phyloP scores from a whole-genome alignment of 208 protist species.

The Kentomonas sorsogonicus region DNA sequence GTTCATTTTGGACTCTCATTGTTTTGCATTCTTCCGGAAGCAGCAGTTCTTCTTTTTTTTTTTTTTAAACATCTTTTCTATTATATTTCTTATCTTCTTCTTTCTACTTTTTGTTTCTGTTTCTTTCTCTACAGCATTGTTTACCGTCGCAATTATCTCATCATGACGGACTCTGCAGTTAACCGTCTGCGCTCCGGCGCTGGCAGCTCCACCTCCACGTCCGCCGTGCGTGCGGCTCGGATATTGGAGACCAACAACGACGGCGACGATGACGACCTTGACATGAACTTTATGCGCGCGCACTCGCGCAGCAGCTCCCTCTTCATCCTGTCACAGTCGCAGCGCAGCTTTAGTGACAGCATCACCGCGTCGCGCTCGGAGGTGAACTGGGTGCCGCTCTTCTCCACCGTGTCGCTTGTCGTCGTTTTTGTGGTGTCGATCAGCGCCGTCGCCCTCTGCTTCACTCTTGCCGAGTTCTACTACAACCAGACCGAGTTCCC shows the following conservation, averaged over 20 bases:
- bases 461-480: constrained; percentile 58
- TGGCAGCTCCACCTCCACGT: neutral
- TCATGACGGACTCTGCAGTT: too few species aligned
- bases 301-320: neutral
- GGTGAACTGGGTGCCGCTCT: constrained; percentile 15
- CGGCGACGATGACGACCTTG: neutral
- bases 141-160: neutral
- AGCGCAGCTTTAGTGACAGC: too few species aligned
- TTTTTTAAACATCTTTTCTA: neutral
- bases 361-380: neutral
- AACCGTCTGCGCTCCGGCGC: too few species aligned
- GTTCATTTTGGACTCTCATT: neutral
- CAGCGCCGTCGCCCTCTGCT: constrained; percentile 35
- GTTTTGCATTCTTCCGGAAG: neutral
- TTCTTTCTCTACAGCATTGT: neutral
- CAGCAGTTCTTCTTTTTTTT: neutral
- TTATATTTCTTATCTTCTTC: constrained; percentile 1
- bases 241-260: neutral
- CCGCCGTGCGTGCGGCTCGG: neutral
- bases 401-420: constrained; percentile 59
- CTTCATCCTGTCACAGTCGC: neutral
- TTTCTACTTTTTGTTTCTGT: constrained; percentile 2
- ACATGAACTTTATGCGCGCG: neutral
- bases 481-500: constrained; percentile 40
- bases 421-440: constrained; percentile 51